Conservation (phyloP, 2,329 filamentous ascomycete species). For the Parastagonospora nodorum region DNA sequence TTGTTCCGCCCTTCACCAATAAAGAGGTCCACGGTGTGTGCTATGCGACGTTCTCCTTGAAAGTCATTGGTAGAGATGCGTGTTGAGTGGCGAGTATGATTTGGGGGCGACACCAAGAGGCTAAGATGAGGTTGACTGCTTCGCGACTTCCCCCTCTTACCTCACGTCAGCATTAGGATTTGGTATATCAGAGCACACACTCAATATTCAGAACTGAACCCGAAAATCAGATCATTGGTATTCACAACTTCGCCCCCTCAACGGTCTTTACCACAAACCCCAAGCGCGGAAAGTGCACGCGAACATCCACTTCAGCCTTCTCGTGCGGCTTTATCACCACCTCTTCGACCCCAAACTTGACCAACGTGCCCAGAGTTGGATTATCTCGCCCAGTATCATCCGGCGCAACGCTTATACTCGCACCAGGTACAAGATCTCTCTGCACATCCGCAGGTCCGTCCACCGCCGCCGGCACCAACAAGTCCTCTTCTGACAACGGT, state of each 20-base stretch:
- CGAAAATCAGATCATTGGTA: no score
- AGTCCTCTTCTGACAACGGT: constrained; percentile 9
- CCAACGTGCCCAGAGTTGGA: constrained; percentile 44
- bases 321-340: constrained; percentile 44
- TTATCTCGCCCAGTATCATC: constrained; percentile 49
- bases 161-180: no score
- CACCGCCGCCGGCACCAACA: constrained; percentile 40
- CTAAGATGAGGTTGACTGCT: no score
- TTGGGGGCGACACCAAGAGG: no score
- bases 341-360: constrained; percentile 48
- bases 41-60: no score
- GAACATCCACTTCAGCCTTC: constrained; percentile 38
- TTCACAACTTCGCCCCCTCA: constrained; percentile 13
- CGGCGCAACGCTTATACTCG: constrained; percentile 41
- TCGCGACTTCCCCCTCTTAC: no score
- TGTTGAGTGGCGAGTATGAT: no score
- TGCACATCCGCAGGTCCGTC: constrained; percentile 28
- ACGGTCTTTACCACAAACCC: constrained; percentile 43
- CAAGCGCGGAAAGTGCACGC: constrained; percentile 49
- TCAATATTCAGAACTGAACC: no score
- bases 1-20: no score
- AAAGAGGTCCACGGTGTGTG: no score
- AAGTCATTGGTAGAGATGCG: no score
- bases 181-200: no score
- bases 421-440: constrained; percentile 37